Base-by-base conservation (phyloP, 257 asterid genomes). In the Penstemon eatonii region DNA sequence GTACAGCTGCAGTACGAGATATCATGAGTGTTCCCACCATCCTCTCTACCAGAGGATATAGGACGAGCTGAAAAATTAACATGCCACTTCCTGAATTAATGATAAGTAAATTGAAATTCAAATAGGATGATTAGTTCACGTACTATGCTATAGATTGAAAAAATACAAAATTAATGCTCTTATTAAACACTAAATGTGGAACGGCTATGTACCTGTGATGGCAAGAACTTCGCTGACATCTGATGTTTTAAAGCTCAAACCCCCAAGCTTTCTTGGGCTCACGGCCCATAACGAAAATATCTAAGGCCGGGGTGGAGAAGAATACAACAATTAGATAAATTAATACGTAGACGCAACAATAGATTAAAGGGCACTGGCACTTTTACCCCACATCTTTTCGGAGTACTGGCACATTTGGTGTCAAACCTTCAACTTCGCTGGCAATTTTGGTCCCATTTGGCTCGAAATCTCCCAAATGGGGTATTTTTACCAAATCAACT, bases 231-330 rank as follows among this genome's bases (percentile, higher is more conserved):
- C 82, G 75, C 98, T 96, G 50, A 91, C 93, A 71, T 79, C 85
- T 44, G 87, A 65, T 37, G 96, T 82, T 72, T 79, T 74, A 7
- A 18, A 86, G 66, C 87, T 78, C 70, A 92, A 79, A 13, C 98
- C 97, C 53, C 93, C 96, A 5, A 83, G 77, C 77, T 77, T 88
- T 71, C 55, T 81, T 41, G 98, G 85, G 73, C 91, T 92, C 58
- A 80, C 96, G 13, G 98, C 90, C 98, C 98, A 92, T 67, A 92
- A 69, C 9, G 98, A 84, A 75, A 92, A 92, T 83, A 90, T 92
- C 97, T 92, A 63, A 36, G 53, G 51, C 19, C 41, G 63, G 15
- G 43, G 8, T 56, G 54, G 19, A 45, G 12, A 56, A 53, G 55
- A 4, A 52, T 10, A 52, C 61, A 43, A 47, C 5, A 5, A 7